These are phyloP conservation scores for Phascolomyces articulosus DNA, from an alignment of 371 early-diverging fungal species.

Conservation along the genomic window DNA sequence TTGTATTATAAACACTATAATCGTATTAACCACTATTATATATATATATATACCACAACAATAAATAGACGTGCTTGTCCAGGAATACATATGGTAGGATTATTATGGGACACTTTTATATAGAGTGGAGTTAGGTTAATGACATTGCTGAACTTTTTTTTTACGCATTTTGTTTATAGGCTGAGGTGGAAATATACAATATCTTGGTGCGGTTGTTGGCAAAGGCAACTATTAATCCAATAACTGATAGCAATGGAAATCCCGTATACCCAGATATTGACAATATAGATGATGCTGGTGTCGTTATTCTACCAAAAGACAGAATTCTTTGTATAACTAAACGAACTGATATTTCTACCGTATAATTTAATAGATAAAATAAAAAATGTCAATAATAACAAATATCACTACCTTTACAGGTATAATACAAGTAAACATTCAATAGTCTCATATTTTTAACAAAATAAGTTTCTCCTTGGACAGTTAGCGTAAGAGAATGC, in stretches of 20 bases:
- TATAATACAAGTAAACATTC: no score
- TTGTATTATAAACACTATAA: neutral
- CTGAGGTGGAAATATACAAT: neutral
- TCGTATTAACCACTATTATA: no score
- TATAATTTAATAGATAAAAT: neutral
- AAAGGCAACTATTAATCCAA: neutral
- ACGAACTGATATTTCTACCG: neutral
- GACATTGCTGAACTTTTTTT: neutral
- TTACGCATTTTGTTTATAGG: neutral
- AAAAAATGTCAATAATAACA: no score
- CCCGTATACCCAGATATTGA: neutral
- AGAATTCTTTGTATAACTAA: neutral
- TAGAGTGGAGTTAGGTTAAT: neutral
- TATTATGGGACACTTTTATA: neutral
- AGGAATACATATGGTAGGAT: neutral
- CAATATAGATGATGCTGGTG: neutral
- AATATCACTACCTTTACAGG: no score
- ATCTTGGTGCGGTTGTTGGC: constrained; percentile 1
- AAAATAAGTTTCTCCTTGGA: no score
- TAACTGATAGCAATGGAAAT: neutral
- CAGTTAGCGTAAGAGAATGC: no score
- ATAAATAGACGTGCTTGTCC: neutral
- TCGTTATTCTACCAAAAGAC: neutral
- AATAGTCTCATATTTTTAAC: no score
- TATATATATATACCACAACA: no score